phyloP scores from a whole-genome alignment of 768 basidiomycete genomes.

The Auricularia heimuer region DNA sequence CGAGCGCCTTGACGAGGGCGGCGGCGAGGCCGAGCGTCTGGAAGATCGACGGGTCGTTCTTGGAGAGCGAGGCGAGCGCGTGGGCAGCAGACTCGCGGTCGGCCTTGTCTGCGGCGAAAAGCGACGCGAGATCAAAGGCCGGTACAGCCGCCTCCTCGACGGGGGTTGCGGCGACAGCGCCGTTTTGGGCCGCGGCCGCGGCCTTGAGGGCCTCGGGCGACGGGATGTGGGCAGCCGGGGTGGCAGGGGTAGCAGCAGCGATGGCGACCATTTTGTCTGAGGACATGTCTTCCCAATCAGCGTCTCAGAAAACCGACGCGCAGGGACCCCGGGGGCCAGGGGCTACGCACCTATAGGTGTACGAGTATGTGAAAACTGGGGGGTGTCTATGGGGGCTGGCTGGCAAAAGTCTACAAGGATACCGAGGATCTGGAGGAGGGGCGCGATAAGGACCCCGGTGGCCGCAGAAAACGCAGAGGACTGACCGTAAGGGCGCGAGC shows the following conservation, averaged over 20 bases:
- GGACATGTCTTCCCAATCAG: background rate
- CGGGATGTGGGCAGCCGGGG: background rate
- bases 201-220: constrained; percentile 2
- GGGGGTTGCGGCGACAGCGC: background rate
- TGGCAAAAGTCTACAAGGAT: constrained; percentile 2
- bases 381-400: background rate
- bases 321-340: background rate
- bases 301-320: background rate
- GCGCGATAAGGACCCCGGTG: background rate
- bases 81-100: constrained; percentile 62
- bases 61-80: constrained; percentile 58
- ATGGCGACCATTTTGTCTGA: constrained; percentile 2
- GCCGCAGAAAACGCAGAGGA: background rate
- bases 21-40: constrained; percentile 58
- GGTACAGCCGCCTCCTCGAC: background rate
- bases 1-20: constrained; percentile 72
- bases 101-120: constrained; percentile 81
- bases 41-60: constrained; percentile 76
- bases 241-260: background rate
- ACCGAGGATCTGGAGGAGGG: background rate
- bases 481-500: background rate
- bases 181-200: background rate
- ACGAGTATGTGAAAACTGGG: background rate
- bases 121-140: constrained; percentile 53
- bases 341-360: background rate